Base-by-base conservation (phyloP, 1,284 basidiomycete species). In the Blastosporella zonata region DNA sequence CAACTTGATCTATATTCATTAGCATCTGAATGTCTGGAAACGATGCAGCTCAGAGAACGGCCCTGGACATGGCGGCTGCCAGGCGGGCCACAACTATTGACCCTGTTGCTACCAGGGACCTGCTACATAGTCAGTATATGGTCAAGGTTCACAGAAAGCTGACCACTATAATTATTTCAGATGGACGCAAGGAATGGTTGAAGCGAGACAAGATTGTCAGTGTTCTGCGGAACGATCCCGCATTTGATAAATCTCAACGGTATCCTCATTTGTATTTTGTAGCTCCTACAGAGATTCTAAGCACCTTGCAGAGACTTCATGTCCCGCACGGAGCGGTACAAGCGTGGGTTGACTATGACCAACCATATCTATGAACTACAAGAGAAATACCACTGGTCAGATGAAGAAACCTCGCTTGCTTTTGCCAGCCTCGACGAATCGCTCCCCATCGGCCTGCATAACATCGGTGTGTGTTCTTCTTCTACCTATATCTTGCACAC, bases 211-310 rank as follows among this genome's bases (percentile, higher is more conserved):
- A 67, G 28, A 65, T 90, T 6, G 69, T 79, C 10, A 52, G 63
- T 1, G 54, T 85, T 12, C 64, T 90, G 45, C 67, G 72, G 23
- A 63, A 67, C 1, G 87, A 90, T 51, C 74, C 79, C 0, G 64
- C 72, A 2, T 89, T 91, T 54, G 78, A 85, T 65, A 89, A 87
- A 62, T 68, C 75, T 0, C 63, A 70, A 46, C 75, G 78, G 81
- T 82, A n/a, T n/a, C n/a, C n/a, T n/a, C n/a, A n/a, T n/a, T n/a
- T n/a, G n/a, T n/a, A n/a, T n/a, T n/a, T n/a, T n/a, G n/a, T n/a
- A n/a, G 12, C 18, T 23, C 15, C 13, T 23, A 28, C 29, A 28
- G 15, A 22, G 8, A 43, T 15, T 17, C 42, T 38, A 29, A 29
- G 35, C 8, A 12, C 31, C 35, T 17, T 42, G 7, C 25, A 84